phyloP scores from a whole-genome alignment of 352 stramenopile species.

The Pythium scleroteichum region DNA sequence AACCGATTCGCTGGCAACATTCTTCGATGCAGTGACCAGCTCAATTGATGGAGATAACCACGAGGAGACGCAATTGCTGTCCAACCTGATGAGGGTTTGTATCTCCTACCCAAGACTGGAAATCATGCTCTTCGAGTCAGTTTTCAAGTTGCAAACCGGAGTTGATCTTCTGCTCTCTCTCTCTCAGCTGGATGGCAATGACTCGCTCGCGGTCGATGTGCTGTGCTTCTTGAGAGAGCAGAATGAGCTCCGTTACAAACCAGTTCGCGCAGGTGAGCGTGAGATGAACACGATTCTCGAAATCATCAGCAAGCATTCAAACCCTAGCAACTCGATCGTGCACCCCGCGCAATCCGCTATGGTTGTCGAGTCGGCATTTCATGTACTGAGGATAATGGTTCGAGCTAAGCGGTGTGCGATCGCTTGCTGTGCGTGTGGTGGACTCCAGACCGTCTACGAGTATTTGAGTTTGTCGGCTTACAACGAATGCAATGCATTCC shows the following conservation, averaged over 20 bases:
- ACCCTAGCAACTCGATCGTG: no score
- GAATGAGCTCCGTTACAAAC: slow-evolving; percentile 12
- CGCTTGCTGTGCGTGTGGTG: slow-evolving; percentile 26
- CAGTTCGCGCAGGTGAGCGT: background rate
- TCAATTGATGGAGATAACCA: no score
- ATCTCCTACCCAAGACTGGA: no score
- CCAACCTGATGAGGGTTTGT: no score
- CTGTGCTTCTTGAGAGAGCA: slow-evolving; percentile 13
- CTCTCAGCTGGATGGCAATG: background rate
- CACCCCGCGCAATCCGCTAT: background rate
- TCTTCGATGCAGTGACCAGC: no score
- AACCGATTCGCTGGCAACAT: no score
- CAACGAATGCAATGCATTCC: slow-evolving; percentile 24
- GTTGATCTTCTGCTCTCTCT: background rate
- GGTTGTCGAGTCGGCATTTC: slow-evolving; percentile 24
- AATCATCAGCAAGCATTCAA: background rate
- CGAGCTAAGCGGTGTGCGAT: slow-evolving; percentile 33
- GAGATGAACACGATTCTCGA: slow-evolving; percentile 15
- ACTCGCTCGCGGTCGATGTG: background rate
- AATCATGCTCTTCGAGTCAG: no score
- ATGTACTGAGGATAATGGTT: slow-evolving; percentile 33
- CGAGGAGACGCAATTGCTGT: no score
- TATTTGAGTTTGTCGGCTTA: slow-evolving; percentile 38
- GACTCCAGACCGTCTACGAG: slow-evolving; percentile 33
- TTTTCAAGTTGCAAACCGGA: background rate